Percentiles rank a stretch among this genome's conserved stretches.
Conservation (phyloP, 2,329 filamentous ascomycete genomes). For the Penicillium psychrosexuale region DNA sequence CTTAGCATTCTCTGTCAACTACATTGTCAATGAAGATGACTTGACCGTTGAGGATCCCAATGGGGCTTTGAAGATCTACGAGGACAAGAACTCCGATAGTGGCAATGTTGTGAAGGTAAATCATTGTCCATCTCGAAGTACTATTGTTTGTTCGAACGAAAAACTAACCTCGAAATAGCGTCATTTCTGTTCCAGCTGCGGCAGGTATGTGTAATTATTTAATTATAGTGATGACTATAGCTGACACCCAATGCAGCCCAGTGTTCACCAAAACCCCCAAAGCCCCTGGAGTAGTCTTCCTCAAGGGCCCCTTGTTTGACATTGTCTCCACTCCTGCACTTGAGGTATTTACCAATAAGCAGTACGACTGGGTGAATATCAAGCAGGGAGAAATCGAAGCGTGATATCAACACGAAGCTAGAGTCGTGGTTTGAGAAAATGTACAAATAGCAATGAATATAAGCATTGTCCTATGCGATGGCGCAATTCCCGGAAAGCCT, state of each 20-base stretch:
- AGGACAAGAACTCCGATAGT: slow-evolving; percentile 17
- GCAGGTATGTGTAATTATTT: slow-evolving; percentile 15
- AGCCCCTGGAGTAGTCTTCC: slow-evolving; percentile 16
- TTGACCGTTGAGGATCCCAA: slow-evolving; percentile 18
- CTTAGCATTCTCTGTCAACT: slow-evolving; percentile 27
- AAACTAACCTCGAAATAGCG: slow-evolving; percentile 11
- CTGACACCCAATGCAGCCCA: slow-evolving; percentile 5
- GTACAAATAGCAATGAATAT: neutral
- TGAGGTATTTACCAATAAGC: slow-evolving; percentile 14
- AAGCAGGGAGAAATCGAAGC: neutral
- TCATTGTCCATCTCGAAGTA: neutral
- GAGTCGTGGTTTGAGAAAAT: too few species aligned
- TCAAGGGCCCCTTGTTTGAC: slow-evolving; percentile 24
- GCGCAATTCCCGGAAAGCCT: neutral
- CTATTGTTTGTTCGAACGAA: neutral
- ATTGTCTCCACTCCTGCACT: slow-evolving; percentile 5
- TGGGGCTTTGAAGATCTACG: slow-evolving; percentile 11
- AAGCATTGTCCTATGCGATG: neutral
- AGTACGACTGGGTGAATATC: slow-evolving; percentile 8
- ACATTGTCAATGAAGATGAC: slow-evolving; percentile 16
- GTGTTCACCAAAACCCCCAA: slow-evolving; percentile 14
- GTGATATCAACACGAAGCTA: neutral
- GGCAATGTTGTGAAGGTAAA: slow-evolving; percentile 16
- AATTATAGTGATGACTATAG: neutral
- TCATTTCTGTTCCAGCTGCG: slow-evolving; percentile 24